phyloP scores from a whole-genome alignment of 1,284 basidiomycete species.

The Phellopilus nigrolimitatus region DNA sequence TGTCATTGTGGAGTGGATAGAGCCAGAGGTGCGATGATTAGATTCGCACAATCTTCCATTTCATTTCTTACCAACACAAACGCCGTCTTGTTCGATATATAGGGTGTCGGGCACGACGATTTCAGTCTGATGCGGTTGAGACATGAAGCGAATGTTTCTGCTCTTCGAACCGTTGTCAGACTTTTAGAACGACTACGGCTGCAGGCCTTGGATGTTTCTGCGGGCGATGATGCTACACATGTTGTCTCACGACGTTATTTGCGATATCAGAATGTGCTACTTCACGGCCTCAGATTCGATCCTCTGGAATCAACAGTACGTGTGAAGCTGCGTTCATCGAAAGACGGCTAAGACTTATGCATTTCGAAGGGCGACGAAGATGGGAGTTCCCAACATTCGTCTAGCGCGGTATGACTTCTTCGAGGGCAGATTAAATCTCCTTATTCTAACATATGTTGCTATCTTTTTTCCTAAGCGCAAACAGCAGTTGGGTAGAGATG shows the following conservation, averaged over 20 bases:
- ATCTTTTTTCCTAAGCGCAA: conserved; percentile 6
- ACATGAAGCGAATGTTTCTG: conserved; percentile 68
- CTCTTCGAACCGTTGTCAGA: conserved; percentile 66
- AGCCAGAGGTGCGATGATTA: conserved; percentile 40
- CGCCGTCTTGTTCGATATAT: conserved; percentile 10
- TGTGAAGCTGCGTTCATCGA: background rate
- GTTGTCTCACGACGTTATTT: conserved; percentile 75
- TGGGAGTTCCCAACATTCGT: conserved; percentile 15
- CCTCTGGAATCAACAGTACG: conserved; percentile 24
- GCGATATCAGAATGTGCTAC: conserved; percentile 64
- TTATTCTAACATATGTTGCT: too few relatives aligned
- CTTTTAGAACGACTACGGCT: conserved; percentile 75
- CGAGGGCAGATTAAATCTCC: too few relatives aligned
- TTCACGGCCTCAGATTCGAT: conserved; percentile 51
- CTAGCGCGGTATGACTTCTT: background rate
- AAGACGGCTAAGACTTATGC: background rate
- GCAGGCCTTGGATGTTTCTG: conserved; percentile 50
- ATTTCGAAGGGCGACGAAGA: conserved; percentile 11
- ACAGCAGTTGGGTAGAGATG: background rate
- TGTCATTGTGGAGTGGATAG: conserved; percentile 73
- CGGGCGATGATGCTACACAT: conserved; percentile 63
- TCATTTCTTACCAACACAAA: background rate
- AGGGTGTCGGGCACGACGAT: conserved; percentile 11
- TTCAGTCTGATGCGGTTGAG: conserved; percentile 31
- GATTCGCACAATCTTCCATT: too few relatives aligned